Percentiles rank a stretch among this genome's conserved stretches.
Evolutionary conservation across 2,329 filamentous ascomycete species (phyloP).

Genomic region (Helotiales sp.): DNA sequence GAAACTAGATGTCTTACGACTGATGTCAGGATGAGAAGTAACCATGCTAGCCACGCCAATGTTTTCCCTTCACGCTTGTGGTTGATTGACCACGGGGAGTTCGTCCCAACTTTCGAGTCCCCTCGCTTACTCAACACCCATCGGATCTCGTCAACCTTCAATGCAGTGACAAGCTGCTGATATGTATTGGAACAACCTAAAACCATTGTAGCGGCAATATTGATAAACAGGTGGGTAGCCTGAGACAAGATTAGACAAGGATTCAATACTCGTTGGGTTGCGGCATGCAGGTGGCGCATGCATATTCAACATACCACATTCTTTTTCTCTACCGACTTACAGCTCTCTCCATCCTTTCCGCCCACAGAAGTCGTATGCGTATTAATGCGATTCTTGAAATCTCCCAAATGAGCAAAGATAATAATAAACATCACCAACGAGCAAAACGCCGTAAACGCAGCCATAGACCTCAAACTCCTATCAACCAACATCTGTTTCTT

Average conservation of each 20-base stretch:
- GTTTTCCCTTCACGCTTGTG: conserved; percentile 30
- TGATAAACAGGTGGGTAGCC: conserved; percentile 31
- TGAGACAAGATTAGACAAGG: neutral
- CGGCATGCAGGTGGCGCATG: no score
- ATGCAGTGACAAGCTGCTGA: conserved; percentile 32
- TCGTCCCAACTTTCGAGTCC: conserved; percentile 32
- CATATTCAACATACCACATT: conserved; percentile 28
- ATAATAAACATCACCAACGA: conserved; percentile 31
- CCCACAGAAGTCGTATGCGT: conserved; percentile 25
- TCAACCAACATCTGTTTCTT: conserved; percentile 35
- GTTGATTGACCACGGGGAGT: conserved; percentile 32
- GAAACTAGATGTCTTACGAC: conserved; percentile 20
- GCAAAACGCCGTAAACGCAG: conserved; percentile 29
- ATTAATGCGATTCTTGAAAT: conserved; percentile 24
- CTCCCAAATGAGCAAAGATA: conserved; percentile 24
- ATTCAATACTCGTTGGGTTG: no score
- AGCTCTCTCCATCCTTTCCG: conserved; percentile 29
- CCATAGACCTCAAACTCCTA: conserved; percentile 31
- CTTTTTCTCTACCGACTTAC: conserved; percentile 20
- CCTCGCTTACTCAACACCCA: conserved; percentile 30
- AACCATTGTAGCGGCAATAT: conserved; percentile 33
- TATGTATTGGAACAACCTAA: conserved; percentile 35
- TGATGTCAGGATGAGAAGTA: conserved; percentile 32
- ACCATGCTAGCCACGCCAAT: conserved; percentile 31
- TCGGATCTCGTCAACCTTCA: conserved; percentile 28